Base-by-base conservation (phyloP, 129 eudicot genomes). In the Glebionis coronaria region DNA sequence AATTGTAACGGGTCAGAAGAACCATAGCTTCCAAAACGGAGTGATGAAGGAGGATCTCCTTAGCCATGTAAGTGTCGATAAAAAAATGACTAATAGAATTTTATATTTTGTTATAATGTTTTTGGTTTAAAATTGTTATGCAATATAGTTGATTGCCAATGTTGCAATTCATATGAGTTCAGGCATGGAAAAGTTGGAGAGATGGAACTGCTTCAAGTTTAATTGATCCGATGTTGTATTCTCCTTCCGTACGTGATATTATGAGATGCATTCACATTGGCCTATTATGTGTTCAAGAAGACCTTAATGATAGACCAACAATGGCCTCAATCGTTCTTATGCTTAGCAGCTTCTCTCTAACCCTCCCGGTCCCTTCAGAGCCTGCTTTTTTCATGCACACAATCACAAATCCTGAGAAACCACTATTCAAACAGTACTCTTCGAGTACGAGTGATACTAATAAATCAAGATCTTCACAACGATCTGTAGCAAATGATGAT, bases 111-210 rank as follows among this genome's bases (percentile, higher is more conserved):
- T 47, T 47, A 13, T 47, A n/a, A 47, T 11, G 53, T 3, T 47
- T 47, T n/a, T 12, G 16, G 53, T n/a, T 47, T 11, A 3, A 47
- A 47, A 46, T 46, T 13, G 4, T 3, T 11, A 47, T n/a, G 16
- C 14, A 47, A 11, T 47, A 47, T 47, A 3, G 3, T 11, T 50
- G 9, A 21, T 19, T 12, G 44, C 25, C 5, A 2, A 54, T 55
- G 73, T 20, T 18, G 14, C 28, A 16, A 60, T 69, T 28, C 61
- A 31, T 56, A 47, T 40, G 18, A 21, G 52, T 71, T 13, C 52
- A 80, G 88, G 76, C 80, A n/a, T 83, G 88, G 88, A 83, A 77
- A 74, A 18, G 64, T 28, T 83, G 88, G 88, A 60, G 44, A 62
- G 64, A 56, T 14, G 85, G 65, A 50, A 74, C 20, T 2, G 11